Base-by-base conservation (phyloP, 2,329 filamentous ascomycete genomes). In the Colletotrichum lini region DNA sequence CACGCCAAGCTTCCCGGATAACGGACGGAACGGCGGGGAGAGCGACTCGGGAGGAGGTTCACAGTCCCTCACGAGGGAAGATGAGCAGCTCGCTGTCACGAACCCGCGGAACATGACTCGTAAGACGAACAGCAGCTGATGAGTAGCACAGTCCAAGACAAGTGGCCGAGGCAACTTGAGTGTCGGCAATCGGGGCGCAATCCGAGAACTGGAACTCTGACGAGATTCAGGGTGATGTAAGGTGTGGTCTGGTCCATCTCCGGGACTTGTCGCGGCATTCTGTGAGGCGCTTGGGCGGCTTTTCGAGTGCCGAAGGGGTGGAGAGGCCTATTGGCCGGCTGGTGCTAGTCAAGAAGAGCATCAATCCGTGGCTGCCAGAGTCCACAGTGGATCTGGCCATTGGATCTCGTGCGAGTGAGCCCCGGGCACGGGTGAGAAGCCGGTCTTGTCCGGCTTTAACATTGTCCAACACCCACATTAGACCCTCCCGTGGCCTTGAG, bases 241-340 rank as follows among this genome's bases (percentile, higher is more conserved):
- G 65, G 69, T 72, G 69, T 68, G 69, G 65, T 72, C 65, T 72
- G 69, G 65, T 59, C 58, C 65, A 72, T 72, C 53, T 40, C 58
- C 69, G 69, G 69, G 65, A 72, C 69, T 72, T 72, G 69, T 68
- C 52, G 62, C 65, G 69, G 69, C 65, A 68, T 72, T 59, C 52
- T 72, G 52, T 47, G 65, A 72, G 58, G 69, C 68, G 65, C 65
- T 63, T 63, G 68, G 68, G 68, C 58, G 69, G 58, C 69, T 72
- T 72, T 58, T 58, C 58, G 65, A 72, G 69, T 72, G 53, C 69
- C 69, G 69, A 72, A 56, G 50, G 53, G 65, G 69, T 71, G 68
- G 68, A 71, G 65, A 45, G 38, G 68, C 53, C 56, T 52, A 71
- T 71, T 63, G 58, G 59, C 65, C 54, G 52, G 58, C 57, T 53